Conservation (phyloP, 106 monocot genomes). For the Phalaenopsis aphrodite region DNA sequence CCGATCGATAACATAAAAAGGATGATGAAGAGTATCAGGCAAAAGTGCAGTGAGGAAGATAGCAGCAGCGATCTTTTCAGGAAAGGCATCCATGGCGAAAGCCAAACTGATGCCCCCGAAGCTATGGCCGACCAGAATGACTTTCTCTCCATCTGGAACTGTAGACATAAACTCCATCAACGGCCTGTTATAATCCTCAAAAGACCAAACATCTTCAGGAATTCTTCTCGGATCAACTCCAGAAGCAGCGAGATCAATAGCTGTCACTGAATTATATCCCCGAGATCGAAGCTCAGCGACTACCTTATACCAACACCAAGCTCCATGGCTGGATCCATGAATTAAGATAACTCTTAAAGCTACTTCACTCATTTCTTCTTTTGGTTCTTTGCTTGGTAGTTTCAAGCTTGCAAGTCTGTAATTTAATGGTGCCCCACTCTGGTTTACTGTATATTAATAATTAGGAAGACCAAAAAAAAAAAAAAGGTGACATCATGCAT, state of each 20-base stretch:
- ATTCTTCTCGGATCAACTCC: not conserved
- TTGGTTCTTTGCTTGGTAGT: too few relatives aligned
- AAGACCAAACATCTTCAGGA: not conserved
- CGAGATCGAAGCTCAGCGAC: conserved; percentile 21
- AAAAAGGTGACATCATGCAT: too few relatives aligned
- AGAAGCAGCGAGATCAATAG: not conserved
- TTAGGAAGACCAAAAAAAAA: too few relatives aligned
- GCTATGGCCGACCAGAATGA: conserved; percentile 14
- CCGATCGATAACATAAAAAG: too few relatives aligned
- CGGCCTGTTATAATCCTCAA: not conserved
- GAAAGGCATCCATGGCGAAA: conserved; percentile 11
- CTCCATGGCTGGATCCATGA: conserved; percentile 51
- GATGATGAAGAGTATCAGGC: not conserved
- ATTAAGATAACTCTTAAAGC: conserved; percentile 17
- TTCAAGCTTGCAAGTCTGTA: too few relatives aligned
- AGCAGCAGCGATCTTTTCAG: conserved; percentile 5
- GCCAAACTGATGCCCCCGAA: conserved; percentile 4
- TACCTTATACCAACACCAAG: conserved; percentile 60
- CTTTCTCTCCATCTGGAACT: not conserved
- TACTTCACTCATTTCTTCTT: too few relatives aligned
- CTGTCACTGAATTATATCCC: conserved; percentile 13
- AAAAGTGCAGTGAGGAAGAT: conserved; percentile 5
- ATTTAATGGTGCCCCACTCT: too few relatives aligned
- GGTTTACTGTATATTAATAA: too few relatives aligned
- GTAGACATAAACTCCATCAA: not conserved